Percentiles rank a stretch among this genome's conserved stretches.
Conservation (phyloP, 2,329 filamentous ascomycete genomes). For the Cytospora schulzeri region DNA sequence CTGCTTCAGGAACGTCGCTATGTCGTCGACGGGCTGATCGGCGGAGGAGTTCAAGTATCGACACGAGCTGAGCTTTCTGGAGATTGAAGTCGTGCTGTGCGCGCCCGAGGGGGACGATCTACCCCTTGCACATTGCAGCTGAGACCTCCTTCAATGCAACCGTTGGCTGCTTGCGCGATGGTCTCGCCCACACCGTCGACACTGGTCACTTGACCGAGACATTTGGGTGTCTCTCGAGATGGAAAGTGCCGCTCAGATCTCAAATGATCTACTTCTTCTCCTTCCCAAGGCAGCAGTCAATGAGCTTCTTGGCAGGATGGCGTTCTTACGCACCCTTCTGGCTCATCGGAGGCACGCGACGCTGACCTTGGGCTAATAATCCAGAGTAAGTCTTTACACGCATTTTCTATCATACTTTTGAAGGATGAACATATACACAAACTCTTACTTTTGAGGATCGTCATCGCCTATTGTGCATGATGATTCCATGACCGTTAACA, state of each 20-base stretch:
- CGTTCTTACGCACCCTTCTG: not conserved
- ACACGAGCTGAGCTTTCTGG: too few species aligned
- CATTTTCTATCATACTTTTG: not conserved
- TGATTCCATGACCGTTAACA: conserved; percentile 26
- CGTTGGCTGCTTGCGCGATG: not conserved
- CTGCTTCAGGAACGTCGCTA: not conserved
- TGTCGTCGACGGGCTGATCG: not conserved
- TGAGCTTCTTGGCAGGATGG: not conserved
- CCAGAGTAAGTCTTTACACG: not conserved
- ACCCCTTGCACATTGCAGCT: not conserved
- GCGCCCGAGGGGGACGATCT: not conserved
- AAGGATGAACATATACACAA: conserved; percentile 23
- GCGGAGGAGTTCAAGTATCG: not conserved
- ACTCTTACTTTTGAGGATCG: conserved; percentile 21
- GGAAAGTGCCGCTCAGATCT: not conserved
- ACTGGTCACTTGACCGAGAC: not conserved
- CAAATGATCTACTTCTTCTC: not conserved
- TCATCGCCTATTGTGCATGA: conserved; percentile 29
- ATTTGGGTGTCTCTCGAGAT: not conserved
- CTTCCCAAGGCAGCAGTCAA: not conserved
- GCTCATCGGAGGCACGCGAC: not conserved
- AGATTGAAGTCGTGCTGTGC: not conserved
- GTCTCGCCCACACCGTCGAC: not conserved
- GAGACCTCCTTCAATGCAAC: not conserved
- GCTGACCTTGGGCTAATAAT: not conserved